Conservation (phyloP, 768 basidiomycete species). For the Kwoniella botswanensis region DNA sequence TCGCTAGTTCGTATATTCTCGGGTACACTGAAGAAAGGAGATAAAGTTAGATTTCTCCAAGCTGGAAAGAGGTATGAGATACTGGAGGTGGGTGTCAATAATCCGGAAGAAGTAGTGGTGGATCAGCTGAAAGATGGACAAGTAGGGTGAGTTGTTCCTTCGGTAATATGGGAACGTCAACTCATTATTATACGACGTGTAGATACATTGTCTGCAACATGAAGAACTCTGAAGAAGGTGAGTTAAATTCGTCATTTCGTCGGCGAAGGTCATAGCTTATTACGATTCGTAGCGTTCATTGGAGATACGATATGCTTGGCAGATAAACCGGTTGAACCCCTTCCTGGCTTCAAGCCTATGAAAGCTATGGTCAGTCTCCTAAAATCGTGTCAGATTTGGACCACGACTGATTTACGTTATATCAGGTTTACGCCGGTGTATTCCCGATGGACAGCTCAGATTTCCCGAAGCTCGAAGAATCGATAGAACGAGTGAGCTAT, state of each 20-base stretch:
- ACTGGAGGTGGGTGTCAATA: conserved; percentile 82
- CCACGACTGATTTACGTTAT: background rate
- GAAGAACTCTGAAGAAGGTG: conserved; percentile 95
- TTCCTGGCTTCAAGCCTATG: conserved; percentile 88
- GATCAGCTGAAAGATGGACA: conserved; percentile 56
- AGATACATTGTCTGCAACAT: conserved; percentile 79
- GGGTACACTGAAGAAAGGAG: conserved; percentile 86
- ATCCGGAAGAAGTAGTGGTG: conserved; percentile 85
- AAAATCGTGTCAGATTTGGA: conserved; percentile 8
- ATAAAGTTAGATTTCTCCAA: conserved; percentile 83
- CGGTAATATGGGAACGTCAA: too few relatives aligned
- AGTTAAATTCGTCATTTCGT: conserved; percentile 1
- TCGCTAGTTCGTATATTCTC: conserved; percentile 81
- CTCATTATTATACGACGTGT: background rate
- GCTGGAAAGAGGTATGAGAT: conserved; percentile 89
- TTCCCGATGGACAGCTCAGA: conserved; percentile 91
- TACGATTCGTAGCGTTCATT: conserved; percentile 61
- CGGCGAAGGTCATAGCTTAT: background rate
- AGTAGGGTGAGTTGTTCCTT: conserved; percentile 46
- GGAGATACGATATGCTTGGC: conserved; percentile 88
- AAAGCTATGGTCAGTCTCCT: conserved; percentile 79
- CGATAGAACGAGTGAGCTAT: conserved; percentile 78
- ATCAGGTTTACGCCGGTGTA: conserved; percentile 88
- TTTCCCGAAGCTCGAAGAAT: conserved; percentile 93
- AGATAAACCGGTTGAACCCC: conserved; percentile 74